Base-by-base conservation (phyloP, 1,284 basidiomycete species). In the Sphagnurus paluster region DNA sequence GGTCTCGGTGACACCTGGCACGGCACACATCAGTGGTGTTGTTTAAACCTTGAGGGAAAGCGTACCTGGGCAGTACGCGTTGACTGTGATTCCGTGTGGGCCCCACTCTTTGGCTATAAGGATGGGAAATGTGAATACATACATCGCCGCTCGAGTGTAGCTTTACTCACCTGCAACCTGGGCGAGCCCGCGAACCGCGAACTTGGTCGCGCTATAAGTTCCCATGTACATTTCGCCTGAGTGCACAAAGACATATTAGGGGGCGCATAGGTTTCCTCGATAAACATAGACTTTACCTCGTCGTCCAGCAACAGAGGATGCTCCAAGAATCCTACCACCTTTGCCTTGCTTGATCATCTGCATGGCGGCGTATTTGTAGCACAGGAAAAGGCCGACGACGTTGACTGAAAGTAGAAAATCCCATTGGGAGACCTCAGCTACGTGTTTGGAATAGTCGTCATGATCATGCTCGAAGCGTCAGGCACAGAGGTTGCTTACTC, bases 131-230 rank as follows among this genome's bases (percentile, higher is more conserved):
- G 29, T 11, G 17, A 16, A 3, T 33, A 14, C 13, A 33, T 33
- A 14, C 8, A n/a, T 5, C 14, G 4, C n/a, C 13, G 11, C n/a
- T 26, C 19, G 7, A 23, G 34, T 23, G 14, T 3, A 32, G 10
- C 8, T 32, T 35, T 9, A 49, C 58, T 1, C 44, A 62, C 63
- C 60, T 30, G 53, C 58, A 25, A 46, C 47, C 26, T 66, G 60
- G 11, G 64, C 65, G 11, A 66, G 40, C 2, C 64, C 65, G n/a
- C 64, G 52, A 13, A 65, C 46, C n/a, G 62, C 58, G 39, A 63
- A 66, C 40, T 65, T 65, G 2, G 62, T 57, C 8, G 62, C 58
- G 28, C 52, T 51, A 33, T 65, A 65, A 5, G 56, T 49, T 10
- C 37, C 50, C 20, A 56, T 16, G 14, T 26, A 32, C 16, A 39